These are phyloP conservation scores for Aaosphaeria pasadenensis DNA, from an alignment of 2,329 filamentous ascomycete genomes.

Conservation along the genomic window DNA sequence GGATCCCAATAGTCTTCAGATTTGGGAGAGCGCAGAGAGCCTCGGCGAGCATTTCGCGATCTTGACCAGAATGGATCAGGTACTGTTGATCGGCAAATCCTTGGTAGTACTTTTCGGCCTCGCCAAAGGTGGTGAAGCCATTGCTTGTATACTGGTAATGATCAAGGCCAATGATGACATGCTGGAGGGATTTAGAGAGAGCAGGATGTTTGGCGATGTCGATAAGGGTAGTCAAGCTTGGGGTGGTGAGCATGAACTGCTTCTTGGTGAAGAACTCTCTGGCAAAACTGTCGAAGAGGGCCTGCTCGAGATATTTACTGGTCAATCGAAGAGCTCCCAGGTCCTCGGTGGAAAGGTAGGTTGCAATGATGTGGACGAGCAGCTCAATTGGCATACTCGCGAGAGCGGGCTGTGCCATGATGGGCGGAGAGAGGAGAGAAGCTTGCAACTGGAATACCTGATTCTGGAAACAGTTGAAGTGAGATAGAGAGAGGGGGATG, in stretches of 20 bases:
- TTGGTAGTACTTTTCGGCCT: not conserved
- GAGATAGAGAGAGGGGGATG: no score
- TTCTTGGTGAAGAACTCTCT: conserved; percentile 64
- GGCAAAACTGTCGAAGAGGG: conserved; percentile 56
- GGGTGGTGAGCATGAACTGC: conserved; percentile 62
- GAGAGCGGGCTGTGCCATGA: conserved; percentile 18
- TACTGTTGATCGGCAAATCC: not conserved
- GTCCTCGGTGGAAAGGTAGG: conserved; percentile 54
- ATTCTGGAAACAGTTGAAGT: no score
- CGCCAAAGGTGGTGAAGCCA: not conserved
- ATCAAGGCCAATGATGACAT: not conserved
- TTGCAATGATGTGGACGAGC: conserved; percentile 52
- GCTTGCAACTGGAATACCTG: not conserved
- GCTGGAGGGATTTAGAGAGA: not conserved
- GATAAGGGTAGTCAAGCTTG: conserved; percentile 54
- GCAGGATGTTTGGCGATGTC: conserved; percentile 40
- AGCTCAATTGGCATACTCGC: conserved; percentile 56
- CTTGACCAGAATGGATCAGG: conserved; percentile 32
- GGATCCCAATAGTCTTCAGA: conserved; percentile 56
- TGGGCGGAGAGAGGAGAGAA: not conserved
- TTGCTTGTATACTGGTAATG: not conserved
- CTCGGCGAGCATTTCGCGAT: conserved; percentile 52
- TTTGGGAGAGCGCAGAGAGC: conserved; percentile 56
- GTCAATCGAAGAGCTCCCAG: conserved; percentile 54
- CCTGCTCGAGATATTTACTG: conserved; percentile 54